Percentiles rank a stretch among this genome's conserved stretches.
These are phyloP conservation scores for Aspergillus nanangensis DNA, from an alignment of 495 filamentous ascomycete species.

Conservation along the genomic window DNA sequence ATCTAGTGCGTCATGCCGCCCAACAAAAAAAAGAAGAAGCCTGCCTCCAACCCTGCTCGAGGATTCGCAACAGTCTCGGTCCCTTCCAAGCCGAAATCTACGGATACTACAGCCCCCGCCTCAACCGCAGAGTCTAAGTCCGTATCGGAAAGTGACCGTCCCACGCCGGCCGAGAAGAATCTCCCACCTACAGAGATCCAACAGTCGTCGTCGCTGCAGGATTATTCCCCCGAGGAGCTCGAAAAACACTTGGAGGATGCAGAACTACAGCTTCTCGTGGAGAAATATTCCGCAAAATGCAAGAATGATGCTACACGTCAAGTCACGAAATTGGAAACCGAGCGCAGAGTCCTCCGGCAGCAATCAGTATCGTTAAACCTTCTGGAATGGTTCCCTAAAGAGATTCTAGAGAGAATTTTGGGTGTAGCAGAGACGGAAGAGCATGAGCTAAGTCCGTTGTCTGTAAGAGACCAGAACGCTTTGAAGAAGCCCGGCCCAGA, in stretches of 20 bases:
- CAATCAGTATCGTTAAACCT: constrained; percentile 67
- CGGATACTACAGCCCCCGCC: constrained; percentile 23
- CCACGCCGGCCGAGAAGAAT: constrained; percentile 19
- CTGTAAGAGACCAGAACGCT: constrained; percentile 21
- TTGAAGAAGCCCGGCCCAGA: constrained; percentile 43
- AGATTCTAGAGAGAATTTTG: constrained; percentile 72
- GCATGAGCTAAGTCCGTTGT: constrained; percentile 26
- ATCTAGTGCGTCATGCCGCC: constrained; percentile 59
- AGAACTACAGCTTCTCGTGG: constrained; percentile 76
- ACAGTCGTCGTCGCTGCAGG: constrained; percentile 34
- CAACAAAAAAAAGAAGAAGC: constrained; percentile 86
- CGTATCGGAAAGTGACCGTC: constrained; percentile 39
- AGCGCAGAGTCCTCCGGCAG: constrained; percentile 68
- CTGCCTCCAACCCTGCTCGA: constrained; percentile 74
- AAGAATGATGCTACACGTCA: constrained; percentile 64
- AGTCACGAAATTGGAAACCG: constrained; percentile 68
- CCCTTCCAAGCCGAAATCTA: constrained; percentile 62
- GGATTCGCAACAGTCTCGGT: constrained; percentile 91
- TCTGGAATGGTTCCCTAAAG: constrained; percentile 71
- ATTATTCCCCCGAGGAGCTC: constrained; percentile 74
- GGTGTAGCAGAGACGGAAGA: constrained; percentile 48
- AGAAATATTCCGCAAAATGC: constrained; percentile 70
- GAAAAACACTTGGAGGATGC: constrained; percentile 77
- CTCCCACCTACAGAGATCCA: constrained; percentile 15
- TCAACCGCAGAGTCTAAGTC: constrained; percentile 32